phyloP scores from a whole-genome alignment of 805 yeast species.

The Kazachstania kunashirensis region DNA sequence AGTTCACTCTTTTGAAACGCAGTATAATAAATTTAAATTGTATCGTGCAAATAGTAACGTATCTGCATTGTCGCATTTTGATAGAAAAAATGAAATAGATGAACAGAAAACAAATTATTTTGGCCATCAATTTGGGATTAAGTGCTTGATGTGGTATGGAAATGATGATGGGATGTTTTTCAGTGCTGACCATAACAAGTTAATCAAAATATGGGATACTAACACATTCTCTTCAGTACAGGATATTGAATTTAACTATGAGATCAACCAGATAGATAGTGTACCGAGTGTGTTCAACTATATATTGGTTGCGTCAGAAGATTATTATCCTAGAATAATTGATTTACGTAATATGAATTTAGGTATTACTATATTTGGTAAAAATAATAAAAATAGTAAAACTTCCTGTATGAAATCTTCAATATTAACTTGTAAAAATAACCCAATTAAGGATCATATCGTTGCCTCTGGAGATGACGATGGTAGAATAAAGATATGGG shows the following conservation, averaged over 20 bases:
- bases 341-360: slow-evolving; percentile 68
- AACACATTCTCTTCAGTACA: slow-evolving; percentile 55
- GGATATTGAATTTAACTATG: slow-evolving; percentile 48
- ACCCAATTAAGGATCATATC: slow-evolving; percentile 50
- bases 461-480: slow-evolving; percentile 75
- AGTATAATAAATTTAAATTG: slow-evolving; percentile 14
- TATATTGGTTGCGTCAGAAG: slow-evolving; percentile 69
- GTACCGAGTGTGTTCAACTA: slow-evolving; percentile 29
- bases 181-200: slow-evolving; percentile 69
- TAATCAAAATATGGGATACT: slow-evolving; percentile 76
- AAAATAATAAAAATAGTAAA: slow-evolving; percentile 47
- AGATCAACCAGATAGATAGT: slow-evolving; percentile 56
- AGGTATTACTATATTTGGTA: slow-evolving; percentile 58
- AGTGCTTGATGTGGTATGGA: slow-evolving; percentile 81
- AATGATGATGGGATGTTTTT: slow-evolving; percentile 78
- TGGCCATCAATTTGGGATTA: slow-evolving; percentile 60
- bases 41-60: slow-evolving; percentile 8
- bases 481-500: slow-evolving; percentile 82
- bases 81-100: too few species aligned
- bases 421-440: slow-evolving; percentile 52
- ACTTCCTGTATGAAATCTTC: slow-evolving; percentile 35
- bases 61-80: too few species aligned
- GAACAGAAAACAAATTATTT: too few species aligned
- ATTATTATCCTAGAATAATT: slow-evolving; percentile 54
- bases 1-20: slow-evolving; percentile 18